Base-by-base conservation (phyloP, 768 basidiomycete genomes). In the Mycena chlorophos region DNA sequence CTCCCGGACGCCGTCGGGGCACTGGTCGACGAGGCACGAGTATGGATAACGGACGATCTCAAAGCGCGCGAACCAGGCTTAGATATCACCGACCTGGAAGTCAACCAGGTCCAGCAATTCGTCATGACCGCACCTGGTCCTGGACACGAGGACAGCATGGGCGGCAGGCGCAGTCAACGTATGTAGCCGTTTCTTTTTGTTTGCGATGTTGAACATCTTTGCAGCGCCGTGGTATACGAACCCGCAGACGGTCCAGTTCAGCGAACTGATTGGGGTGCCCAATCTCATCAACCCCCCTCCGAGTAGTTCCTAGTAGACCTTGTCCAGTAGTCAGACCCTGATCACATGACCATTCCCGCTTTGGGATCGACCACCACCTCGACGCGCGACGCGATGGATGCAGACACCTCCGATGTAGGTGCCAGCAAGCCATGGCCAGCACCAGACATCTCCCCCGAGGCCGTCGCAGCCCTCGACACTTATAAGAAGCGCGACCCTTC, bases 201-300 rank as follows among this genome's bases (percentile, higher is more conserved):
- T 28, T 19, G 3, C 16, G n/a, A 50, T 49, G 56, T 46, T 53
- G 26, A 46, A 57, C 20, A 23, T 54, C n/a, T 45, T 48, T 62
- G 5, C 66, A 94, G 91, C 87, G 23, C 80, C 83, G 2, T 84
- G 81, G 76, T 95, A 91, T 68, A 84, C 87, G 22, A 96, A 95
- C 64, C 88, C 92, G 22, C 95, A 98, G 66, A 98, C 94, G 1
- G 84, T 83, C 47, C 86, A 93, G 2, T 89, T 98, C 62, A 91
- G 91, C 66, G 68, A 72, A 25, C 82, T 98, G 80, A 68, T 98
- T 29, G 82, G 81, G 16, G 80, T 98, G 31, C 78, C 83, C 57
- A 93, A 97, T 70, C 87, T 83, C 57, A 74, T 80, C 17, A 62
- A 62, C 20, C 22, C 60, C 27, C 56, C 56, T 2, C 60, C 58